Evolutionary conservation across 257 asterid genomes (phyloP).

Genomic region (Solanum ahanhuiri): DNA sequence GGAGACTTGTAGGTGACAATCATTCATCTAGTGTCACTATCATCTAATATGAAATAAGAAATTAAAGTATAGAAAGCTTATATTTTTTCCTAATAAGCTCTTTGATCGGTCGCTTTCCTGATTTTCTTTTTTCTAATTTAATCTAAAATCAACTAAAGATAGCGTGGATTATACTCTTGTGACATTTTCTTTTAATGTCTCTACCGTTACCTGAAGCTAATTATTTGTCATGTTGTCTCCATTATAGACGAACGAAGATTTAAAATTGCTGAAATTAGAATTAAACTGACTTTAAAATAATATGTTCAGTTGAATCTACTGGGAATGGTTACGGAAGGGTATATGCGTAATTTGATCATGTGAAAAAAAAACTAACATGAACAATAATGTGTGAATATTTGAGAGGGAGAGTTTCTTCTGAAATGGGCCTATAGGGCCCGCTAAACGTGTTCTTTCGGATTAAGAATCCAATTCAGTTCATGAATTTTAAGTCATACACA

Average conservation of each 20-base stretch:
- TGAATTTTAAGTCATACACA: neutral
- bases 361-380: neutral
- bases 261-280: neutral
- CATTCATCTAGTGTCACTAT: neutral
- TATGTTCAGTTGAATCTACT: neutral
- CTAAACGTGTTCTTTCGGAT: constrained; percentile 23
- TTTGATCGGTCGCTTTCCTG: neutral
- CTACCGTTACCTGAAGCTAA: neutral
- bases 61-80: neutral
- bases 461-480: constrained; percentile 12
- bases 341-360: neutral
- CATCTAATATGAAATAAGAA: neutral
- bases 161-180: neutral
- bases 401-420: neutral
- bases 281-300: neutral
- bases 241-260: neutral
- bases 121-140: neutral
- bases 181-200: neutral
- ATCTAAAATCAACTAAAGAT: neutral
- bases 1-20: neutral
- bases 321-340: neutral
- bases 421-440: constrained; percentile 19
- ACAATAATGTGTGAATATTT: neutral
- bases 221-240: neutral
- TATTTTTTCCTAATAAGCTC: neutral